These are phyloP conservation scores for Trichoderma harzianum DNA, from an alignment of 2,329 filamentous ascomycete genomes.

Conservation along the genomic window DNA sequence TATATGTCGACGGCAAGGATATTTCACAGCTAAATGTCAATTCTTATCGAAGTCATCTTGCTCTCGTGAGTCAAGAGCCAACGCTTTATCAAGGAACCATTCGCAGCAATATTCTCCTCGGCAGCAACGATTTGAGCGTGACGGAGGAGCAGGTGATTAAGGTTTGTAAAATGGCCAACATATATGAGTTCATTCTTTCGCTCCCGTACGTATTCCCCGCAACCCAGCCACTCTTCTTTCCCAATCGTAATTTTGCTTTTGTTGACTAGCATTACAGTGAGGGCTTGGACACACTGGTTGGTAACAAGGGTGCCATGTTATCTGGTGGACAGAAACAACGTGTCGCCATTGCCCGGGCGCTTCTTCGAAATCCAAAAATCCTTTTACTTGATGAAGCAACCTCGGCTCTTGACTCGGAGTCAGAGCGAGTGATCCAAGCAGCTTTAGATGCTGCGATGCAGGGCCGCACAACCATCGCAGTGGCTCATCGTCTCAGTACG, in stretches of 20 bases:
- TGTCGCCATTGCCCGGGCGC: conserved; percentile 51
- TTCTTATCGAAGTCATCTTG: conserved; percentile 24
- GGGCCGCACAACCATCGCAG: conserved; percentile 20
- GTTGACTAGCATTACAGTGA: conserved; percentile 26
- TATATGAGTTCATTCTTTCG: conserved; percentile 54
- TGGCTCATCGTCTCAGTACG: conserved; percentile 18
- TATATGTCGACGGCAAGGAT: conserved; percentile 3
- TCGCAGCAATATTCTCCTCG: conserved; percentile 23
- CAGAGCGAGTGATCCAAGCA: conserved; percentile 39
- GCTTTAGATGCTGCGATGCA: conserved; percentile 17
- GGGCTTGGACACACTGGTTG: conserved; percentile 45
- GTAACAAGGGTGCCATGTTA: conserved; percentile 54
- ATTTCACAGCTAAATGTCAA: conserved; percentile 18
- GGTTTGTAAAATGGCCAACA: conserved; percentile 42
- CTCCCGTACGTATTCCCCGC: conserved; percentile 26
- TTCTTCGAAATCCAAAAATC: conserved; percentile 48
- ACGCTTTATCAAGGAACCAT: conserved; percentile 34
- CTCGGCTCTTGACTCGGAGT: conserved; percentile 52
- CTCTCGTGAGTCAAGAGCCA: conserved; percentile 27
- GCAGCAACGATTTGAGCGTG: neutral
- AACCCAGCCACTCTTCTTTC: neutral
- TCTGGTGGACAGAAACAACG: conserved; percentile 55
- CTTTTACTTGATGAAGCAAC: conserved; percentile 59
- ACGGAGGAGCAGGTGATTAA: conserved; percentile 10
- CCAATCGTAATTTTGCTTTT: neutral